Evolutionary conservation across 441 rosid genomes (phyloP).

Genomic region (Syzygium syzygioides): DNA sequence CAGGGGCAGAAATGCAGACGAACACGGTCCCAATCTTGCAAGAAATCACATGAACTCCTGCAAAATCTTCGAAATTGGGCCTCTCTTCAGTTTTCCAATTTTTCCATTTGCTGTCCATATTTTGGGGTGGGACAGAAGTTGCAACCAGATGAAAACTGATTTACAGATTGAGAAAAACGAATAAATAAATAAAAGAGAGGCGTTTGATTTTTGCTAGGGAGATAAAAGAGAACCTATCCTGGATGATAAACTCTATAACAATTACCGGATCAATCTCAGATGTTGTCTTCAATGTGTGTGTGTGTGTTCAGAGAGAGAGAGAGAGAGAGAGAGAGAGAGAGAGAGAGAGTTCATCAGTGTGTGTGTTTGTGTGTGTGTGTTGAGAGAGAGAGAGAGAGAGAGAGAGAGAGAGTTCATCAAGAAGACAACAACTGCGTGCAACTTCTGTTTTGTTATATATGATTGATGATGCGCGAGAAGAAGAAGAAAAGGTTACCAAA

Average conservation of each 20-base stretch:
- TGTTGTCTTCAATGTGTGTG: neutral
- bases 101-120: neutral
- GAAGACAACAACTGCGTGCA: neutral
- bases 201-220: neutral
- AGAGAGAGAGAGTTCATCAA: neutral
- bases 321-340: neutral
- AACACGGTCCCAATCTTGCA: neutral
- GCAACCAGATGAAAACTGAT: neutral
- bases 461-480: neutral
- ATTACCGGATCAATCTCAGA: neutral
- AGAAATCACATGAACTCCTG: neutral
- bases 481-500: slow-evolving; percentile 25
- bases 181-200: no score
- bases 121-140: neutral
- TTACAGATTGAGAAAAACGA: neutral
- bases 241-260: neutral
- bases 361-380: neutral
- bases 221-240: neutral
- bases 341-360: neutral
- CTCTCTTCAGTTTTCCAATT: neutral
- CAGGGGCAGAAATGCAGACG: neutral
- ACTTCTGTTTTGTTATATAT: neutral
- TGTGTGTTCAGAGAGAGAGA: neutral
- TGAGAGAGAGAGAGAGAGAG: neutral
- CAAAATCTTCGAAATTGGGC: neutral